phyloP scores from a whole-genome alignment of 805 yeast species.

The Starmerella ratchasimensis region DNA sequence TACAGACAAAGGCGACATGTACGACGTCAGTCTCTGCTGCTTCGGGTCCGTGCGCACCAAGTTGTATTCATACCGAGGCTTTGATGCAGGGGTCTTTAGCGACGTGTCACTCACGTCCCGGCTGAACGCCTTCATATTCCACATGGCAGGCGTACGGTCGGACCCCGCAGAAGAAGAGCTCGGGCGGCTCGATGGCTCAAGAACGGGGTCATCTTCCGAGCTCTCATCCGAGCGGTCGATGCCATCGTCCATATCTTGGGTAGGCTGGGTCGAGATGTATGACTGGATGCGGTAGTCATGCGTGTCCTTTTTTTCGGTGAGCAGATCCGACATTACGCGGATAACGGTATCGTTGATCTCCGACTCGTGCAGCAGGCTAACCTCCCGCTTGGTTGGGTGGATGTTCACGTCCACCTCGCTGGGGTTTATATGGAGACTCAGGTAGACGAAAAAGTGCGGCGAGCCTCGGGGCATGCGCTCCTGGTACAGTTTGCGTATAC shows the following conservation, averaged over 20 bases:
- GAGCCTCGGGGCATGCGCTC: slow-evolving; percentile 64
- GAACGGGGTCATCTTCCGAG: too few relatives aligned
- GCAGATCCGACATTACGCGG: slow-evolving; percentile 33
- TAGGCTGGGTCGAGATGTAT: too few relatives aligned
- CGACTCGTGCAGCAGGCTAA: slow-evolving; percentile 69
- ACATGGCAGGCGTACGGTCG: too few relatives aligned
- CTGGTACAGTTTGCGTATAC: slow-evolving; percentile 48
- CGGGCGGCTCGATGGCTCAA: too few relatives aligned
- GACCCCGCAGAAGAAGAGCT: too few relatives aligned
- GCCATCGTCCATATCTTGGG: too few relatives aligned
- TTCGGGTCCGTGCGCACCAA: slow-evolving; percentile 57
- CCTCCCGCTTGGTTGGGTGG: slow-evolving; percentile 92
- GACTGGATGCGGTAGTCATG: slow-evolving; percentile 54
- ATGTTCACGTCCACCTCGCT: slow-evolving; percentile 77
- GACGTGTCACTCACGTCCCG: too few relatives aligned
- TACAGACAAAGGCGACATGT: too few relatives aligned
- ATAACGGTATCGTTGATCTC: slow-evolving; percentile 61
- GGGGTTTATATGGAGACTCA: slow-evolving; percentile 55
- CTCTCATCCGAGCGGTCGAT: too few relatives aligned
- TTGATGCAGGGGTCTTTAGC: too few relatives aligned
- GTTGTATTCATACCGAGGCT: slow-evolving; percentile 39
- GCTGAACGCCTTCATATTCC: too few relatives aligned
- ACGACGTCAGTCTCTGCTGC: slow-evolving; percentile 42
- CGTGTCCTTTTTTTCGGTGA: slow-evolving; percentile 49
- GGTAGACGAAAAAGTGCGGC: slow-evolving; percentile 55